Evolutionary conservation across 1,139 yeast species (phyloP).

Genomic region (Trichomonascaceae sp.): DNA sequence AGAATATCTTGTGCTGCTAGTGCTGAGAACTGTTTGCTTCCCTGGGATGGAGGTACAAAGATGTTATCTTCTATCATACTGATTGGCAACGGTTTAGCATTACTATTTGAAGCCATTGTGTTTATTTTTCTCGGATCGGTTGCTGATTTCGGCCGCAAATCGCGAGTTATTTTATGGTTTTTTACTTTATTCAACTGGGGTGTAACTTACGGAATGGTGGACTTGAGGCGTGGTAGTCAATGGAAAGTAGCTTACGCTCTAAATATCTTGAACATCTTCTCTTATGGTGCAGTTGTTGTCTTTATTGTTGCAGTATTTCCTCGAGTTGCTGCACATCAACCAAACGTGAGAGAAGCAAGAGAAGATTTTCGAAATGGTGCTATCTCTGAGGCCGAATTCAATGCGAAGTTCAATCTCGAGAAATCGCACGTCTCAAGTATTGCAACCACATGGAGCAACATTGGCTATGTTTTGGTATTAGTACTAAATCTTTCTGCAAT

Average conservation of each 20-base stretch:
- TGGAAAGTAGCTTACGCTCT: slow-evolving; percentile 16
- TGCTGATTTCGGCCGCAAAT: slow-evolving; percentile 17
- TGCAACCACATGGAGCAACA: slow-evolving; percentile 16
- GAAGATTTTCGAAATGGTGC: slow-evolving; percentile 13
- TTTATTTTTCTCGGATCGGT: slow-evolving; percentile 18
- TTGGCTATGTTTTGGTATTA: slow-evolving; percentile 13
- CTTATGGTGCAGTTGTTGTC: slow-evolving; percentile 14
- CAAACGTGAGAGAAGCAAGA: slow-evolving; percentile 17
- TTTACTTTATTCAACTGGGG: slow-evolving; percentile 17
- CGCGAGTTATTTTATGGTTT: slow-evolving; percentile 14
- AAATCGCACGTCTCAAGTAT: slow-evolving; percentile 15
- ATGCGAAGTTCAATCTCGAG: slow-evolving; percentile 12
- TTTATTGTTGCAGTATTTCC: slow-evolving; percentile 19
- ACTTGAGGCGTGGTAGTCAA: slow-evolving; percentile 12
- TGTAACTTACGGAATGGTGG: slow-evolving; percentile 16
- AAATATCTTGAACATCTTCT: slow-evolving; percentile 13
- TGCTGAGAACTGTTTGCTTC: slow-evolving; percentile 11
- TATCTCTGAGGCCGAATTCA: slow-evolving; percentile 14
- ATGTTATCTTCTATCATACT: slow-evolving; percentile 12
- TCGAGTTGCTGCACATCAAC: slow-evolving; percentile 16
- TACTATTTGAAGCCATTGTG: slow-evolving; percentile 15
- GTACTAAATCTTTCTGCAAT: slow-evolving; percentile 14
- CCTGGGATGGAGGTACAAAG: slow-evolving; percentile 13
- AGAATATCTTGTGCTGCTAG: slow-evolving; percentile 8
- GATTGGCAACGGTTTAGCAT: slow-evolving; percentile 14